Evolutionary conservation across 1,284 basidiomycete species (phyloP), one percentile per base, ranked within the genome.

Genomic region (Peniophora sp.): DNA sequence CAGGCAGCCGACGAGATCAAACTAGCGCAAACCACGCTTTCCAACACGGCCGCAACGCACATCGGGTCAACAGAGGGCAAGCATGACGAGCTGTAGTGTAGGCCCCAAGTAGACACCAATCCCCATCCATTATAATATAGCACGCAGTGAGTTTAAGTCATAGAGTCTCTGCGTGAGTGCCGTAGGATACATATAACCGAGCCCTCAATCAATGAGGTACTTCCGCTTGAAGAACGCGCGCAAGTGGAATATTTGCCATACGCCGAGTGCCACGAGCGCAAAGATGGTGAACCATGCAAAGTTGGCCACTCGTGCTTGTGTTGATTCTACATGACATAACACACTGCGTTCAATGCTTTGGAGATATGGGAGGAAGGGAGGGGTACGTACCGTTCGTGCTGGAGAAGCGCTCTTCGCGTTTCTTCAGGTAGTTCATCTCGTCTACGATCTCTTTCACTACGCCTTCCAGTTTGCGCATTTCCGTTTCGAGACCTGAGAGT

Each of bases 401-500:
- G n/a, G 90, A 77, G 75, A 99, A 98, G 46, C 80, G 78, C 61
- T 89, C 84, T 68, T 99, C 96, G 19, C 96, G 77, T 62, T 76
- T 73, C 71, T 96, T 94, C 54, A 99, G 78, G 70, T 97, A 98
- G 27, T 83, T 82, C 74, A 98, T 78, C 69, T 98, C 95, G 59
- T 98, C 94, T 16, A 92, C 83, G 52, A 99, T 87, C 71, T 98
- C 96, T 66, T 92, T 92, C 32, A 94, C 89, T 3, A 97, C 71
- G 1, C 90, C 93, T 67, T 99, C 96, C 9, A 99, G 76, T 65
- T 99, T 99, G 35, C 95, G 81, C 92, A 99, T 97, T 69, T 99
- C 96, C 0, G 93, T 95, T 70, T 99, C 97, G 38, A 99, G 79
- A 0, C 90, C 90, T 1, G 93, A 97, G 0, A 99, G 76, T 0